Base-by-base conservation (phyloP, 116 monocot species). In the Papilionanthe hybrid region DNA sequence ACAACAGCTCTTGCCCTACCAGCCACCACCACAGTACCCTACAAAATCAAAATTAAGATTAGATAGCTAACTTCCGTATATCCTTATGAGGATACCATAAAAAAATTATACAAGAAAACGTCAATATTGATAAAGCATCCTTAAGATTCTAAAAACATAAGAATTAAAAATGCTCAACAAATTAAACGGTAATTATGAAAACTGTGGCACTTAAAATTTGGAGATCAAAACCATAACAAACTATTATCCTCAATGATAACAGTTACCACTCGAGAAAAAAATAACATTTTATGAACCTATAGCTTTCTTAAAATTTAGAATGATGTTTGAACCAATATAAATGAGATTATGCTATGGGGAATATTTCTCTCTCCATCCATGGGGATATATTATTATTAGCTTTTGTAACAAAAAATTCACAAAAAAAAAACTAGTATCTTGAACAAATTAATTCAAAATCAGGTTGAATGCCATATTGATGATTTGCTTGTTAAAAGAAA, bases 1-100 rank as follows among this genome's bases (percentile, higher is more conserved):
- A 99, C 98, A 77, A 95, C 78, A 84, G 98, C 98, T 86, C 93
- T 94, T 58, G 98, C 98, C 86, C 95, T 88, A 82, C 98, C 98
- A 86, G 95, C 88, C 47, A 99, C 98, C 30, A 99, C 95, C 78
- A 93, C 90, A 77, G 98, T 99, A 79, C 98, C 98, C 98, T 99
- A 85, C 57, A 84, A 20, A 25, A 50, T 50, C 75, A 75, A 50
- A 4, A 75, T 15, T 25, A 48, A 73, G 27, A 49, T 28, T 7
- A 50, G 43, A 75, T 47, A 13, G 28, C 42, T 25, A 75, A 49
- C 25, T 75, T 42, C 47, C 47, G 50, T 13, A 1, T 5, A 50
- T 47, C 10, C 49, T 25, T 75, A 48, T 43, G n/a, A 73, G 43
- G 41, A 73, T 73, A 43, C 22, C 9, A 32, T 18, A 72, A 9